phyloP scores from a whole-genome alignment of 495 filamentous ascomycete species.

The Neohortaea acidophila region DNA sequence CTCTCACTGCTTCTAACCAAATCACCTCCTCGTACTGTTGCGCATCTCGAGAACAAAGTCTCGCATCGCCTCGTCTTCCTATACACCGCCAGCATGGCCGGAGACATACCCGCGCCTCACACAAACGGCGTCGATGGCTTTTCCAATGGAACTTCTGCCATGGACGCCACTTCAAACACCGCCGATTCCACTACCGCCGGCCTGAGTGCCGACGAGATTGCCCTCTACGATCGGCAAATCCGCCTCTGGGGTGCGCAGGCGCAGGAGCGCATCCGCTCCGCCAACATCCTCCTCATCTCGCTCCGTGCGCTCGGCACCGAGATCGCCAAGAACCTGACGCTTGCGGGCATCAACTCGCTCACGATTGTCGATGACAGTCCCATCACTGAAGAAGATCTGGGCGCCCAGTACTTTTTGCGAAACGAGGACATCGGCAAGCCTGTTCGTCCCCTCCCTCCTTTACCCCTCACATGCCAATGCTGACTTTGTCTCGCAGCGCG shows the following conservation, averaged over 20 bases:
- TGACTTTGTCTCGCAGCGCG: conserved; percentile 40
- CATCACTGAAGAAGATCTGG: conserved; percentile 68
- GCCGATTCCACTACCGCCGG: conserved; percentile 5
- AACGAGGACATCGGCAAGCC: conserved; percentile 62
- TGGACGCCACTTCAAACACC: background rate
- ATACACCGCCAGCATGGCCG: too few species aligned
- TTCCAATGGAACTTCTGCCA: background rate
- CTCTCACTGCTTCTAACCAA: too few species aligned
- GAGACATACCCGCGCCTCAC: too few species aligned
- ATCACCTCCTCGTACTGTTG: too few species aligned
- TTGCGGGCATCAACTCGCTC: conserved; percentile 82
- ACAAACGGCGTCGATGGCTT: conserved; percentile 1
- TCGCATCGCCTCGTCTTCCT: too few species aligned
- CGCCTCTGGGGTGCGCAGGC: conserved; percentile 96
- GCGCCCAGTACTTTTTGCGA: conserved; percentile 76
- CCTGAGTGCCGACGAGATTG: conserved; percentile 69
- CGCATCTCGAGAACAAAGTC: too few species aligned
- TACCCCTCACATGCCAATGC: background rate
- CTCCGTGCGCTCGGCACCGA: conserved; percentile 87
- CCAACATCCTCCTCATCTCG: conserved; percentile 78
- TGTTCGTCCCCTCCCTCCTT: conserved; percentile 30
- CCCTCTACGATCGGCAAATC: conserved; percentile 94
- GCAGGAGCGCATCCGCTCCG: conserved; percentile 74
- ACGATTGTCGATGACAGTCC: conserved; percentile 72
- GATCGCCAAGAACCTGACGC: conserved; percentile 90